Evolutionary conservation across 192 early-diverging fungal species (phyloP).

Genomic region (Pilobolus umbonatus): DNA sequence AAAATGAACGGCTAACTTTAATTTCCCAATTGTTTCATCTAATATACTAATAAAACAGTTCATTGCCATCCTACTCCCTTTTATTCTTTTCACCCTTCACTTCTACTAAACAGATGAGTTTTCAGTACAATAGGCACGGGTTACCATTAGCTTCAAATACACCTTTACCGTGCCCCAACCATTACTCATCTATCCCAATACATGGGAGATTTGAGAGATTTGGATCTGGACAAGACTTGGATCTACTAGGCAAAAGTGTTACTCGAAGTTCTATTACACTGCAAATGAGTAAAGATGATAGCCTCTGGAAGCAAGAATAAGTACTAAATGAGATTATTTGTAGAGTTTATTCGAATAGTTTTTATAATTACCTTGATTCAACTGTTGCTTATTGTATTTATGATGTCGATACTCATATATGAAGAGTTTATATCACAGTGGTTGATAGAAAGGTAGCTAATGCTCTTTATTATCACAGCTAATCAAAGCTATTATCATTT

Average conservation of each 20-base stretch:
- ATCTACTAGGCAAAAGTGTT: conserved; percentile 12
- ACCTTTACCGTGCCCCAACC: background rate
- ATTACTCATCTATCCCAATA: background rate
- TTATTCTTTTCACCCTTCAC: background rate
- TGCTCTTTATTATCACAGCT: too few species aligned
- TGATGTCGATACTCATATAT: conserved; percentile 1
- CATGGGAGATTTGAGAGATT: conserved; percentile 1
- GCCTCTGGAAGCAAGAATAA: background rate
- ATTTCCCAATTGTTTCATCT: too few species aligned
- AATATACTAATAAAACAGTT: too few species aligned
- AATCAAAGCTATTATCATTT: background rate
- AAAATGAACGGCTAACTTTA: too few species aligned
- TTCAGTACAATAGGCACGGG: background rate
- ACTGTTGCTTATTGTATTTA: background rate
- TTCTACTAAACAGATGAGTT: background rate
- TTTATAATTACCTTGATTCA: conserved; percentile 5
- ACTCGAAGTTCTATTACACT: conserved; percentile 4
- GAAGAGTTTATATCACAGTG: conserved; percentile 2
- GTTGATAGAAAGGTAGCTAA: conserved; percentile 11
- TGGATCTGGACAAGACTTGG: conserved; percentile 13
- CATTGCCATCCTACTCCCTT: background rate
- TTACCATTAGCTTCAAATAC: background rate
- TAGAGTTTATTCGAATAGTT: conserved; percentile 16
- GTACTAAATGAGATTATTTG: background rate
- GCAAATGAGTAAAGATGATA: conserved; percentile 15